These are phyloP conservation scores for Coemansia sp. DNA, from an alignment of 192 early-diverging fungal species.

Conservation along the genomic window DNA sequence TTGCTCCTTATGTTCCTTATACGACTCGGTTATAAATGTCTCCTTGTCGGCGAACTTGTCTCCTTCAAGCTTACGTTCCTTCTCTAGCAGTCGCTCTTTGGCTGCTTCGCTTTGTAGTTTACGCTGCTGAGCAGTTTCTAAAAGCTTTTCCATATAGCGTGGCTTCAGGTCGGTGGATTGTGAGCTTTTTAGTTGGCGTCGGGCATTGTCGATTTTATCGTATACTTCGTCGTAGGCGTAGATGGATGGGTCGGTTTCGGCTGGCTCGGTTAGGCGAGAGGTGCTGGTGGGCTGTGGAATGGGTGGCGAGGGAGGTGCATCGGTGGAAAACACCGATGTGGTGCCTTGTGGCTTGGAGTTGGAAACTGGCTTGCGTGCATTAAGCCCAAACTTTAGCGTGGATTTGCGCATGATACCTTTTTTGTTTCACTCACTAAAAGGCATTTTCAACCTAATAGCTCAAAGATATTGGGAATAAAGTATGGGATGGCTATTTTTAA, in stretches of 20 bases:
- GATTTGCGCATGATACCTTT: constrained; percentile 29
- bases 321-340: constrained; percentile 17
- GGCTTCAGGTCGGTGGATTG: constrained; percentile 24
- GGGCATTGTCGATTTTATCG: constrained; percentile 21
- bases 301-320: background rate
- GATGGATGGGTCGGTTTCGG: constrained; percentile 27
- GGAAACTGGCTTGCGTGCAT: constrained; percentile 26
- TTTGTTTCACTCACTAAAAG: background rate
- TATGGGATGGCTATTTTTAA: no score
- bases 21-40: constrained; percentile 37
- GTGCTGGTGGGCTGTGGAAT: constrained; percentile 1
- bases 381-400: constrained; percentile 35
- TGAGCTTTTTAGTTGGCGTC: constrained; percentile 8
- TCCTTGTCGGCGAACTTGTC: constrained; percentile 43
- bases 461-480: background rate
- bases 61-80: constrained; percentile 40
- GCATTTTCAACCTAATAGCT: background rate
- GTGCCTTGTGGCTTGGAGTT: background rate
- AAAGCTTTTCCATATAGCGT: constrained; percentile 46
- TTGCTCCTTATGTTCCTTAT: constrained; percentile 46
- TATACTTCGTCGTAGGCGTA: constrained; percentile 50
- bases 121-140: constrained; percentile 41
- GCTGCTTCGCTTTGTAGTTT: constrained; percentile 39
- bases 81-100: constrained; percentile 31
- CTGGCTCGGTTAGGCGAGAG: constrained; percentile 15